These are phyloP conservation scores for Crassisporium funariophilum DNA, from an alignment of 768 basidiomycete genomes.

Conservation along the genomic window DNA sequence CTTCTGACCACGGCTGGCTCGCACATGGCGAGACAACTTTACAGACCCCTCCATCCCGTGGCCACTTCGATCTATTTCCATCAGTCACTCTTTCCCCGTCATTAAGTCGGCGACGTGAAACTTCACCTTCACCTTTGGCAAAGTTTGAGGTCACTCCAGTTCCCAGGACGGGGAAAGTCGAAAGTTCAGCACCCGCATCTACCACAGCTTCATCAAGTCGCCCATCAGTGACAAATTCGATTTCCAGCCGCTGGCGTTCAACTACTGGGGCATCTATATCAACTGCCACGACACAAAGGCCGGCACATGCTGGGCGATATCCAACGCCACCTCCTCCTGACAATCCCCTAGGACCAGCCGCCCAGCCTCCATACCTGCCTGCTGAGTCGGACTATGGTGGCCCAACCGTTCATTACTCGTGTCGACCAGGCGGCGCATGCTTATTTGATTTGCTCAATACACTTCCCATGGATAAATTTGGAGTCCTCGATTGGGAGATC, in stretches of 20 bases:
- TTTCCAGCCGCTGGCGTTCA: too few species aligned
- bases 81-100: too few species aligned
- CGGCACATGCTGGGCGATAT: conserved; percentile 20
- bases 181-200: neutral
- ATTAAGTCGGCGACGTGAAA: too few species aligned
- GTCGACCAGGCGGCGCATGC: conserved; percentile 65
- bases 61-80: too few species aligned
- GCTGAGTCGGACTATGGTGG: conserved; percentile 48
- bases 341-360: conserved; percentile 54
- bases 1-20: too few species aligned
- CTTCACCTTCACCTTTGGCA: too few species aligned
- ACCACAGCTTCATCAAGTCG: neutral
- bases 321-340: conserved; percentile 43
- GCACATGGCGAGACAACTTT: too few species aligned
- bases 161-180: too few species aligned
- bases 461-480: conserved; percentile 61
- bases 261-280: neutral
- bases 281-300: neutral
- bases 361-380: conserved; percentile 52
- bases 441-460: conserved; percentile 66
- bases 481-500: conserved; percentile 69
- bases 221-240: too few species aligned
- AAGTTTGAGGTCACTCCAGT: too few species aligned
- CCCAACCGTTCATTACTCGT: conserved; percentile 55
- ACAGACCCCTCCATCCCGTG: too few species aligned